Base-by-base conservation (phyloP, 83 land plant species). In the Larix sibirica region DNA sequence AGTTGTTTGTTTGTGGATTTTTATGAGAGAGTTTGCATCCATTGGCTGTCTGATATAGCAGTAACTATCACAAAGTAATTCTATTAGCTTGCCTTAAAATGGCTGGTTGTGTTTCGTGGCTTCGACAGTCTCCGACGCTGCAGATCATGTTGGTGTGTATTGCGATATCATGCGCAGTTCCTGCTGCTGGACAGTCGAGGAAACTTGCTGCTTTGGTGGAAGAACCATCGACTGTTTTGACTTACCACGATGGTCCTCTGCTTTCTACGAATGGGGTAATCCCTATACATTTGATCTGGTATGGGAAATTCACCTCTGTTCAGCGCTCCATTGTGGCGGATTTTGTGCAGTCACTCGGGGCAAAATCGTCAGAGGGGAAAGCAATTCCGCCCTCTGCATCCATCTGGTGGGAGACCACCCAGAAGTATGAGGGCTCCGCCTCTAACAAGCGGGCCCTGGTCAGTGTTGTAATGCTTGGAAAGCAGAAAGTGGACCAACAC, bases 181-280 rank as follows among this genome's bases (percentile, higher is more conserved):
- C 82, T 74, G 62, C 79, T 20, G 44, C 6, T 5, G 21, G 31
- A 21, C 61, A 44, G 23, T 61, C 63, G 4, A 79, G 26, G 66
- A 26, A 44, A 28, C 74, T 76, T 26, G 9, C 80, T 6, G 83
- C 86, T 21, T 83, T 90, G 20, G 89, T 90, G 2, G 24, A 84
- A 61, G 61, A 87, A 14, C 87, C 80, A 44, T 89, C 91, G 1
- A 62, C 87, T 0, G 56, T 83, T 1, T 68, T 90, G 44, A 81
- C 83, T 31, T 90, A 90, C 86, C 91, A 90, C 82, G 85, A 87
- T 66, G 91, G 91, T 4, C 65, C 82, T 21, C 82, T 90, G 5
- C 85, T 90, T 36, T 84, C 85, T 33, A 87, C 86, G 24, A 10
- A 9, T 14, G n/a, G 82, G 69, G 70, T 87, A 65, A 62, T 87